phyloP scores from a whole-genome alignment of 2,329 filamentous ascomycete species.

The Paecilomyces sp. region DNA sequence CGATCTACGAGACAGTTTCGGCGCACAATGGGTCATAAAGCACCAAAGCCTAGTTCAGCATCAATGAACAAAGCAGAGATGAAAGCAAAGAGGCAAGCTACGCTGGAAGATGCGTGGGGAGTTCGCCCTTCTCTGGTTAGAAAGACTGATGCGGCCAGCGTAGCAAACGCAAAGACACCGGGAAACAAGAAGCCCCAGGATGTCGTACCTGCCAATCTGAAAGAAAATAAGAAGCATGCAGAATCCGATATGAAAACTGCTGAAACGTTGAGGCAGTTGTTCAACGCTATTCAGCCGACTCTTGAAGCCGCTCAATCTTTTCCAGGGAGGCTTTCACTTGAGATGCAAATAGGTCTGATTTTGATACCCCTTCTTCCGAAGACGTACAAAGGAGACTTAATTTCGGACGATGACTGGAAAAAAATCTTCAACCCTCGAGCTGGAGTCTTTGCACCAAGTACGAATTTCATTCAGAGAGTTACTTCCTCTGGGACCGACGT shows the following conservation, averaged over 20 bases:
- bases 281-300: slow-evolving; percentile 18
- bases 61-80: slow-evolving; percentile 9
- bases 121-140: not conserved
- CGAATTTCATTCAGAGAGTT: slow-evolving; percentile 28
- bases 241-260: slow-evolving; percentile 2
- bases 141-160: not conserved
- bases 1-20: slow-evolving; percentile 16
- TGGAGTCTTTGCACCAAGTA: slow-evolving; percentile 18
- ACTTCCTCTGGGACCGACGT: slow-evolving; percentile 35
- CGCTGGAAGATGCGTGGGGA: slow-evolving; percentile 23
- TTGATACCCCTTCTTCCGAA: slow-evolving; percentile 21
- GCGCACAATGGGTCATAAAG: slow-evolving; percentile 24
- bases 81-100: slow-evolving; percentile 18
- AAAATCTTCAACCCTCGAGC: slow-evolving; percentile 24
- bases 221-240: not conserved
- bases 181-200: not conserved
- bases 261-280: slow-evolving; percentile 16
- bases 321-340: slow-evolving; percentile 26
- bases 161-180: not conserved
- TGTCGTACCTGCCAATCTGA: not conserved
- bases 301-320: slow-evolving; percentile 29
- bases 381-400: slow-evolving; percentile 8
- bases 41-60: slow-evolving; percentile 10
- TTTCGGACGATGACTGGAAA: slow-evolving; percentile 20
- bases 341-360: slow-evolving; percentile 30